Evolutionary conservation across 257 asterid species (phyloP).

Genomic region (Gynochthodes officinalis): DNA sequence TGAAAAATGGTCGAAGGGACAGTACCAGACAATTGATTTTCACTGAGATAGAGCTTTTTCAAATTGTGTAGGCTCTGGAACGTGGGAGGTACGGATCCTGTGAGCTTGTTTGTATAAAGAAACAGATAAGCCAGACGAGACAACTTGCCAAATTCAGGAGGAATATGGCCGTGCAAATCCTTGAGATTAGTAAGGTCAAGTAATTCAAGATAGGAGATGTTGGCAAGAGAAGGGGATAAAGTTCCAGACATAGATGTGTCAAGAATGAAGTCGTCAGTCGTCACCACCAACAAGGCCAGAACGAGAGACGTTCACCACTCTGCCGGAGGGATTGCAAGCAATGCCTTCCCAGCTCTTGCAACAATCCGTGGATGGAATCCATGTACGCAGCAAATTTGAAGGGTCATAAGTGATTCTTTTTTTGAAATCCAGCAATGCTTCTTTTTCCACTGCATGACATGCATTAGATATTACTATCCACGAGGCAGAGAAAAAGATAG

Average conservation of each 20-base stretch:
- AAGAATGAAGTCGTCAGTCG: slow-evolving; percentile 28
- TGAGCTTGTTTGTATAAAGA: slow-evolving; percentile 41
- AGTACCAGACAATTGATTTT: slow-evolving; percentile 44
- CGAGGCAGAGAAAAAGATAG: slow-evolving; percentile 13
- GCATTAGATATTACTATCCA: slow-evolving; percentile 27
- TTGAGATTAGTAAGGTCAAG: slow-evolving; percentile 58
- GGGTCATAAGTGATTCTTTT: slow-evolving; percentile 43
- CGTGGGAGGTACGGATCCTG: slow-evolving; percentile 44
- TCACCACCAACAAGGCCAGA: slow-evolving; percentile 45
- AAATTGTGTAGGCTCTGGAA: slow-evolving; percentile 26
- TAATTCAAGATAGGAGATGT: slow-evolving; percentile 44
- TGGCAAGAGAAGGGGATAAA: slow-evolving; percentile 54
- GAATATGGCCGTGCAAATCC: slow-evolving; percentile 43
- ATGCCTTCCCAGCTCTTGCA: slow-evolving; percentile 66
- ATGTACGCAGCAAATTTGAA: slow-evolving; percentile 37
- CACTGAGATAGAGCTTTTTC: slow-evolving; percentile 29
- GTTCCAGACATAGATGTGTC: slow-evolving; percentile 53
- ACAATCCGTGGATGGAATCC: slow-evolving; percentile 56
- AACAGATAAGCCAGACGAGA: slow-evolving; percentile 24
- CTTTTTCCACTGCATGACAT: slow-evolving; percentile 46
- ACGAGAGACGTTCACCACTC: slow-evolving; percentile 49
- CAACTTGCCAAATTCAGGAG: slow-evolving; percentile 48
- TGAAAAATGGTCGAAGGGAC: slow-evolving; percentile 36
- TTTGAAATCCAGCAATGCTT: slow-evolving; percentile 57
- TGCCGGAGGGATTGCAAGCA: slow-evolving; percentile 39